Conservation (phyloP, 2,329 filamentous ascomycete species). For the Thermoascus crustaceus region DNA sequence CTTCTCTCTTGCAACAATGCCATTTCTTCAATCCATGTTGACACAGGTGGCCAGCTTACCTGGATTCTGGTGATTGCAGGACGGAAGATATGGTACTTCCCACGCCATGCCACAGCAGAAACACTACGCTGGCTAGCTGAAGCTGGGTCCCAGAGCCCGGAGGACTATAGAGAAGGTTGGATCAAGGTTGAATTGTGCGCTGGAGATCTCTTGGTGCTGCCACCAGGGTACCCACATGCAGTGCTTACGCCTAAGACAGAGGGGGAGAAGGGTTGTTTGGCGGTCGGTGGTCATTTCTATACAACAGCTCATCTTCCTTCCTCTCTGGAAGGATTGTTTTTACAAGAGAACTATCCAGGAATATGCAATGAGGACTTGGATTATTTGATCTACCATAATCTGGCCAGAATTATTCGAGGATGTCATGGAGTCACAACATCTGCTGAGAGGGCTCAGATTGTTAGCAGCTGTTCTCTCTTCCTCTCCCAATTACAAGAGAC, state of each 20-base stretch:
- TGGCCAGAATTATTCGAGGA: background rate
- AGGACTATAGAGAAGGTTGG: no score
- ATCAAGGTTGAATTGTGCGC: no score
- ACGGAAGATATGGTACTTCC: no score
- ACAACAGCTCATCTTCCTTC: constrained; percentile 7
- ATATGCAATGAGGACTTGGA: constrained; percentile 10
- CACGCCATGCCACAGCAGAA: no score
- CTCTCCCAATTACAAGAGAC: no score
- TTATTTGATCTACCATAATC: background rate
- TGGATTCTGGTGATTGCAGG: no score
- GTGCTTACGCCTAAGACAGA: constrained; percentile 11
- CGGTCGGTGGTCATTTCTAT: constrained; percentile 11
- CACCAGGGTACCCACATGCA: constrained; percentile 10
- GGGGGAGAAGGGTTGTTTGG: constrained; percentile 8
- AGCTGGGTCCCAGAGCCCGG: no score
- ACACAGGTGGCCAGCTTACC: constrained; percentile 5
- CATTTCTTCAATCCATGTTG: constrained; percentile 4
- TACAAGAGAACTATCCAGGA: constrained; percentile 10
- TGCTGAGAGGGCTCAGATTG: background rate
- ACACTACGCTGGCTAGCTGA: no score
- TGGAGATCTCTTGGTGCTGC: constrained; percentile 6
- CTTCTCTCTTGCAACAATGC: constrained; percentile 1
- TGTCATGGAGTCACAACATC: background rate
- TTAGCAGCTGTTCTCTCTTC: constrained; percentile 2
- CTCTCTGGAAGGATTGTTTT: constrained; percentile 6